Conservation (phyloP, 352 stramenopile genomes). For the Phytopythium montanum region DNA sequence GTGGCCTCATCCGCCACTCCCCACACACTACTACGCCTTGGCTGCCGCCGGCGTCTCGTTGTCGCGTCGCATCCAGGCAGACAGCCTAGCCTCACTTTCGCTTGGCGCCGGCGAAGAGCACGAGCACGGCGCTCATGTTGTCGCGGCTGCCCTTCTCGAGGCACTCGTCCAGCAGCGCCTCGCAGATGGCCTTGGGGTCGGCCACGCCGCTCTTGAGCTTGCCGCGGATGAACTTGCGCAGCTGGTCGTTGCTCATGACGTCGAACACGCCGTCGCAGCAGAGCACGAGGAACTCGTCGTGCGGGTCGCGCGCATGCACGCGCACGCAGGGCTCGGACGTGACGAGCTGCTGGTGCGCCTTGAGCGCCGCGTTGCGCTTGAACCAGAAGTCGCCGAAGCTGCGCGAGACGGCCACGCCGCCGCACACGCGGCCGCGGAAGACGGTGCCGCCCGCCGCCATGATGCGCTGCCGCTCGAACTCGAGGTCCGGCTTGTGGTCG, state of each 20-base stretch:
- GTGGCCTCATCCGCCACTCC: too few relatives aligned
- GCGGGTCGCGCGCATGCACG: constrained; percentile 57
- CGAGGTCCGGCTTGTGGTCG: constrained; percentile 84
- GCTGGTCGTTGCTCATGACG: constrained; percentile 93
- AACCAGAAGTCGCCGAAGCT: constrained; percentile 89
- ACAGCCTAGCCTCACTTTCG: not conserved
- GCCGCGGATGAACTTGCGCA: constrained; percentile 86
- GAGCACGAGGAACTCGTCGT: constrained; percentile 92
- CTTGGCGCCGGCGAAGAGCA: constrained; percentile 55
- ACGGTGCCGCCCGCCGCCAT: constrained; percentile 77
- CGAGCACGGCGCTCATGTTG: constrained; percentile 86
- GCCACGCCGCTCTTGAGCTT: constrained; percentile 56
- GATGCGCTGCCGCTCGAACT: constrained; percentile 87
- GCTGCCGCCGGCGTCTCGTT: too few relatives aligned
- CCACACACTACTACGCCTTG: too few relatives aligned
- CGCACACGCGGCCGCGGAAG: constrained; percentile 81
- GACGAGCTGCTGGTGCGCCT: constrained; percentile 82
- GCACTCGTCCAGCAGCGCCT: constrained; percentile 80
- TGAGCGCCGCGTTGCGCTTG: constrained; percentile 77
- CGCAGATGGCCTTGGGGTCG: constrained; percentile 63
- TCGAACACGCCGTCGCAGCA: constrained; percentile 94
- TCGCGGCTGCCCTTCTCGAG: constrained; percentile 77
- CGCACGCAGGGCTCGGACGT: constrained; percentile 81
- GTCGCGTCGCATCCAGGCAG: too few relatives aligned
- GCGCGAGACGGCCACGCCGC: constrained; percentile 78